Conservation (phyloP, 1,284 basidiomycete genomes). For the Mrakiaceae sp. region DNA sequence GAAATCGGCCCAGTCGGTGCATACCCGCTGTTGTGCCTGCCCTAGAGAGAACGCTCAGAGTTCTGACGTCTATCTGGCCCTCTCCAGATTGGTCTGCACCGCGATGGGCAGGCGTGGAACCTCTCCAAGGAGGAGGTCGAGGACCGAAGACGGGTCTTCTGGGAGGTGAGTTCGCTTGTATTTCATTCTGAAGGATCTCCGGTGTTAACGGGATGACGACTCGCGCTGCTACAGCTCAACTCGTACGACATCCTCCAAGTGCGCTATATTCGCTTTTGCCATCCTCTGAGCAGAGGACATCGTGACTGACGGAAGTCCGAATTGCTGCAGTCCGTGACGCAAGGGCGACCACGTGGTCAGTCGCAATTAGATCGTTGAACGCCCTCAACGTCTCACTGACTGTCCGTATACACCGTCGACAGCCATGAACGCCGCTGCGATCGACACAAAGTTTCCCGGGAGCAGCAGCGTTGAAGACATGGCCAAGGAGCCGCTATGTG, state of each 20-base stretch:
- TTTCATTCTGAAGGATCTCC: too few species aligned
- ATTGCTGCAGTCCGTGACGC: constrained; percentile 14
- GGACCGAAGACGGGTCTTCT: constrained; percentile 18
- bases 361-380: constrained; percentile 1
- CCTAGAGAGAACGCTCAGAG: too few species aligned
- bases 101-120: constrained; percentile 20
- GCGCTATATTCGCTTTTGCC: background rate
- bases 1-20: constrained; percentile 14
- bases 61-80: background rate
- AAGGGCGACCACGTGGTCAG: constrained; percentile 14
- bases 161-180: constrained; percentile 16
- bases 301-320: too few species aligned
- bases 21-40: background rate
- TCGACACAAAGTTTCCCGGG: constrained; percentile 10
- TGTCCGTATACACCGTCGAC: background rate
- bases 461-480: background rate
- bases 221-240: constrained; percentile 12
- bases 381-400: too few species aligned
- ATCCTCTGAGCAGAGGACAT: background rate
- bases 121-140: constrained; percentile 18
- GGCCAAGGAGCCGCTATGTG: background rate
- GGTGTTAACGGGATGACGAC: too few species aligned
- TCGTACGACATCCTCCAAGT: constrained; percentile 22
- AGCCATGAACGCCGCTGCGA: constrained; percentile 2
- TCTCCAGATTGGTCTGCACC: constrained; percentile 18